Evolutionary conservation across 2,329 filamentous ascomycete species (phyloP), one percentile per base, ranked within the genome.

Genomic region (Chrysoporthe austroafricana): DNA sequence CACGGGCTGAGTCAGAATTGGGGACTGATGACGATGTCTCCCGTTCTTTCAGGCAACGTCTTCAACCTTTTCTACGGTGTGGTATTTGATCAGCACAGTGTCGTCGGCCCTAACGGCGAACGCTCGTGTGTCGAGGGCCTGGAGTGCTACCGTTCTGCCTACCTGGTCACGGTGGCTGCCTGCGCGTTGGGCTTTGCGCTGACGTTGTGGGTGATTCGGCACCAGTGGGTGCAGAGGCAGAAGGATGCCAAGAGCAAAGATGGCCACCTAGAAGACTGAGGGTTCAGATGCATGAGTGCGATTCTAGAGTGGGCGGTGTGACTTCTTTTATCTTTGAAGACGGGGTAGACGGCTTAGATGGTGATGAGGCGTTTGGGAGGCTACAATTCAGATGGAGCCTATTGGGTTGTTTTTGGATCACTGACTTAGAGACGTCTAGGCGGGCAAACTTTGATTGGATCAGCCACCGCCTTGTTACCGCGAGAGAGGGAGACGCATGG

Each of bases 41-140:
- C 95, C 0, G 93, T 97, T 2, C 79, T 97, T 39, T 94, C 90
- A 9, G 94, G 93, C 62, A 97, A 98, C 73, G 78, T 97, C 32
- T 98, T 97, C 84, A 99, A 98, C 76, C 80, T 97, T 1, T 88
- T 96, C 67, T 99, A 98, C 76, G 96, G 96, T 61, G 80, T 78
- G 18, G 89, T 97, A 0, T 96, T 93, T 73, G 96, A 99, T 76
- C 81, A 82, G 9, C 94, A 97, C 77, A 94, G 91, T 32, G 79
- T 90, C 44, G 81, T 93, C 11, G 85, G 87, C 26, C 84, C 86
- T 0, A 85, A 88, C 54, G 93, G 93, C 26, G 89, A 93, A 72
- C 85, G 90, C 42, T 86, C 88, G 26, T 98, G 96, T 76, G 83
- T 85, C 26, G 88, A 95, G 36, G 96, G 96, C 0, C 78, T 95